Percentiles rank a stretch among this genome's conserved stretches.
Conservation (phyloP, 1,139 yeast species). For the Candida glucosophila region DNA sequence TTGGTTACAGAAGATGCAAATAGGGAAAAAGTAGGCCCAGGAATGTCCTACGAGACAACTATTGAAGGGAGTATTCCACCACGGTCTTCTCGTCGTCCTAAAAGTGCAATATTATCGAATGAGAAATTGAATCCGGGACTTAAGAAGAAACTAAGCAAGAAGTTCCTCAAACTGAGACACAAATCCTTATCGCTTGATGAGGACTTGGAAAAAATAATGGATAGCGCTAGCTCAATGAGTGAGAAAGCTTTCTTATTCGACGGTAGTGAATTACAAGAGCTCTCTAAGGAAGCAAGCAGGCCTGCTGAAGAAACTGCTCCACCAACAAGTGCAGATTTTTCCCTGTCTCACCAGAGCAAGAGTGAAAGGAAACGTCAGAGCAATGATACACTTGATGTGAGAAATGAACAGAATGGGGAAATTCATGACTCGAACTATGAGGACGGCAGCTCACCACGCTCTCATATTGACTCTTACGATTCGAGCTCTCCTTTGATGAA, state of each 20-base stretch:
- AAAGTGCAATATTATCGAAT: conserved; percentile 18
- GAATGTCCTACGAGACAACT: conserved; percentile 23
- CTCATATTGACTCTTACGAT: neutral
- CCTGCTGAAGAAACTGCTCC: neutral
- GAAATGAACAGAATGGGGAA: neutral
- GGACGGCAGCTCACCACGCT: neutral
- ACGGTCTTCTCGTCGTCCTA: conserved; percentile 32
- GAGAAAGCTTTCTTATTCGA: conserved; percentile 3
- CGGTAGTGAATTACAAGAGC: conserved; percentile 1
- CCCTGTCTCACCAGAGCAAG: neutral
- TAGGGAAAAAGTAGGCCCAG: conserved; percentile 13
- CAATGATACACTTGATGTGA: neutral
- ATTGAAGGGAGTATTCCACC: conserved; percentile 36
- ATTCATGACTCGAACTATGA: too few relatives aligned
- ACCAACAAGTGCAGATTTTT: neutral
- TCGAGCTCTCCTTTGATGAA: too few relatives aligned
- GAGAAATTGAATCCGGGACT: conserved; percentile 9
- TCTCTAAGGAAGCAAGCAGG: neutral
- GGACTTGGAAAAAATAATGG: conserved; percentile 35
- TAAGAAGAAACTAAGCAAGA: conserved; percentile 1
- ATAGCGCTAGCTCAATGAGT: conserved; percentile 21
- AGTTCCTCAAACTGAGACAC: conserved; percentile 8
- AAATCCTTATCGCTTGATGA: conserved; percentile 19
- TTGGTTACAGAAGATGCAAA: conserved; percentile 1
- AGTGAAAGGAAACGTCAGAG: conserved; percentile 1